phyloP scores from a whole-genome alignment of 768 basidiomycete species.

The Hypsizygus marmoreus region DNA sequence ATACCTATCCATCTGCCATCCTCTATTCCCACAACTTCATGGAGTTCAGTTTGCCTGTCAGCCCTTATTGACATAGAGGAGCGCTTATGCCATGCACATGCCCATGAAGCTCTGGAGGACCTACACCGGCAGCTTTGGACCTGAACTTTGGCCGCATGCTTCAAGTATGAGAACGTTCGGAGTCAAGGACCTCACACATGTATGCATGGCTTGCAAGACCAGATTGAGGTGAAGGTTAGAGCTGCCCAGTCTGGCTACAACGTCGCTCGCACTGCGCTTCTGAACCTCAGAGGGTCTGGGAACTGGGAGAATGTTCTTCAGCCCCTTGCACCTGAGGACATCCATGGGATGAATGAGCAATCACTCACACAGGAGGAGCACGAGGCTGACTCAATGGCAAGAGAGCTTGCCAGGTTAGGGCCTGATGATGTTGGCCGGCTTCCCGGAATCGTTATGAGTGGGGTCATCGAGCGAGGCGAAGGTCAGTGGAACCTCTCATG shows the following conservation, averaged over 20 bases:
- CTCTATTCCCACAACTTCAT: neutral
- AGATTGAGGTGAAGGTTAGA: constrained; percentile 6
- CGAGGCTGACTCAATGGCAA: neutral
- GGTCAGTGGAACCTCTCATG: neutral
- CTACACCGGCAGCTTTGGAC: constrained; percentile 14
- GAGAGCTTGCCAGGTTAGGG: neutral
- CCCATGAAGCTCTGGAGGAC: constrained; percentile 7
- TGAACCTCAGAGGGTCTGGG: constrained; percentile 9
- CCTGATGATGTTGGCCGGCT: neutral
- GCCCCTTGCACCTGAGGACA: constrained; percentile 4
- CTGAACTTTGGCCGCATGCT: constrained; percentile 3
- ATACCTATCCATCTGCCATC: constrained; percentile 20
- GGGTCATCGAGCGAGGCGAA: neutral
- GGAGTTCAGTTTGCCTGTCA: neutral
- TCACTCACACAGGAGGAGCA: constrained; percentile 6
- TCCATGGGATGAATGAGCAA: constrained; percentile 6
- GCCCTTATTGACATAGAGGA: constrained; percentile 14
- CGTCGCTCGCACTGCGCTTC: constrained; percentile 9
- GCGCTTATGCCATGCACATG: constrained; percentile 13
- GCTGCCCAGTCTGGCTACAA: constrained; percentile 4
- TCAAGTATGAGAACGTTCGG: constrained; percentile 9
- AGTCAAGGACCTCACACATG: constrained; percentile 11
- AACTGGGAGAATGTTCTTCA: constrained; percentile 4
- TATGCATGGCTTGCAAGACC: constrained; percentile 3
- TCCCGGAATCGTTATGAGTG: too few relatives aligned